Percentiles rank a stretch among this genome's conserved stretches.
These are phyloP conservation scores for Tilletia horrida DNA, from an alignment of 1,284 basidiomycete genomes.

Conservation along the genomic window DNA sequence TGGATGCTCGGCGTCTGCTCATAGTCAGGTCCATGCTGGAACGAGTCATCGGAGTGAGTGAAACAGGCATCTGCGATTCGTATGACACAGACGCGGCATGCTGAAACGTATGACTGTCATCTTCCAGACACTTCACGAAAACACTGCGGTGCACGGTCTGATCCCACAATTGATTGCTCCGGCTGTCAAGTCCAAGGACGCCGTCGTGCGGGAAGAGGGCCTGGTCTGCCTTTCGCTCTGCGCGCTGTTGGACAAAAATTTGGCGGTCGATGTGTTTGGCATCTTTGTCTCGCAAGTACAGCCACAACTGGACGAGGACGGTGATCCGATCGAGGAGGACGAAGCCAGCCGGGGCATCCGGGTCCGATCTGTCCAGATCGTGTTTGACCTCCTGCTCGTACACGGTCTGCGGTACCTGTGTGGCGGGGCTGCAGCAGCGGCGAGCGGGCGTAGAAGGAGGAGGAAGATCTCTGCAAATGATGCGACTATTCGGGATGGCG, in stretches of 20 bases:
- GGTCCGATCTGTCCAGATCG: slow-evolving; percentile 74
- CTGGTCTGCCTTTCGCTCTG: slow-evolving; percentile 81
- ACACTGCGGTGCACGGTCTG: slow-evolving; percentile 86
- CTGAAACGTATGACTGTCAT: neutral
- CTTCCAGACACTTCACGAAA: slow-evolving; percentile 72
- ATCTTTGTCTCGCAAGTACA: slow-evolving; percentile 83
- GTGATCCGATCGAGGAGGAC: neutral
- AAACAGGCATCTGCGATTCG: neutral
- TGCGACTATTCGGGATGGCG: slow-evolving; percentile 31
- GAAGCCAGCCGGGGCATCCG: slow-evolving; percentile 61
- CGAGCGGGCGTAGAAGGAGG: slow-evolving; percentile 7
- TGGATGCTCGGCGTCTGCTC: slow-evolving; percentile 45
- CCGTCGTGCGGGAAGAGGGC: slow-evolving; percentile 78
- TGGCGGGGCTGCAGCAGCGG: slow-evolving; percentile 53
- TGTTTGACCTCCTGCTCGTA: slow-evolving; percentile 87
- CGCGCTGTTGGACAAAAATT: slow-evolving; percentile 82
- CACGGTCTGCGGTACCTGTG: slow-evolving; percentile 75
- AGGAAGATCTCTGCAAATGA: slow-evolving; percentile 30
- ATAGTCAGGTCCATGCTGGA: slow-evolving; percentile 87
- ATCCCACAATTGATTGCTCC: slow-evolving; percentile 86
- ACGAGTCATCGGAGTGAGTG: slow-evolving; percentile 59
- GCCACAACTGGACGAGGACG: slow-evolving; percentile 64
- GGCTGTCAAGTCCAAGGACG: slow-evolving; percentile 80
- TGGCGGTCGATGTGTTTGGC: slow-evolving; percentile 85
- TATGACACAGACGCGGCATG: too few species aligned